Evolutionary conservation across 768 basidiomycete genomes (phyloP).

Genomic region (Lentinus tigrinus): DNA sequence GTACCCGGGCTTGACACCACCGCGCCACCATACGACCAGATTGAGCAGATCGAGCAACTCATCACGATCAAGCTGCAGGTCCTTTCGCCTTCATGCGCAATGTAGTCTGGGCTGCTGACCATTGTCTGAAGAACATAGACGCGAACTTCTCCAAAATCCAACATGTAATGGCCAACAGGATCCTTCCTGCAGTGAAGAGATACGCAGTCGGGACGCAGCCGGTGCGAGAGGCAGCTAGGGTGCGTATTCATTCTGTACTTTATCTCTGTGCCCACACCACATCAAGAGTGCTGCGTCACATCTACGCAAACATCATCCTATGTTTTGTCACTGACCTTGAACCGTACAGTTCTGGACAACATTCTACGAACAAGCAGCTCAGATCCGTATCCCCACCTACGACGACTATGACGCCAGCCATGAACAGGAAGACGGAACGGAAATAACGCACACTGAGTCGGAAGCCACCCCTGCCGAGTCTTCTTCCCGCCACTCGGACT

Average conservation of each 20-base stretch:
- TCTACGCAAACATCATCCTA: no score
- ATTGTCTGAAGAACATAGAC: conserved; percentile 70
- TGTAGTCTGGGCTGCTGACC: background rate
- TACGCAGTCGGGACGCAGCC: conserved; percentile 87
- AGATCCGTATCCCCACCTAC: conserved; percentile 75
- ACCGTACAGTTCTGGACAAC: conserved; percentile 84
- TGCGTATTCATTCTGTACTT: conserved; percentile 32
- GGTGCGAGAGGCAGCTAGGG: conserved; percentile 88
- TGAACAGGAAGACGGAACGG: conserved; percentile 18
- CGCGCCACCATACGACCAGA: conserved; percentile 74
- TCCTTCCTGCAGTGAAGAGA: conserved; percentile 87
- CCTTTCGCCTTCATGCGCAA: conserved; percentile 5
- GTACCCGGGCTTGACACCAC: conserved; percentile 72
- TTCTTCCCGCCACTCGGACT: conserved; percentile 15
- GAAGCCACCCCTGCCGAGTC: conserved; percentile 20
- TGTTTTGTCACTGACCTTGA: no score
- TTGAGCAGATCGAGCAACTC: conserved; percentile 93
- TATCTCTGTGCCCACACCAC: no score
- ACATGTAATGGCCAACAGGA: conserved; percentile 71
- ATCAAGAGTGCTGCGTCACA: no score
- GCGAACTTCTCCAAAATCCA: conserved; percentile 92
- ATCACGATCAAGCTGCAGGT: conserved; percentile 92
- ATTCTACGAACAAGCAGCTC: conserved; percentile 93
- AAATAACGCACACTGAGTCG: conserved; percentile 17
- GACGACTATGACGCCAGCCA: conserved; percentile 51